A percentile compares a stretch with the other conserved stretches of the same genome.
Conservation (phyloP, 768 basidiomycete species). For the Chalciporus chontae region DNA sequence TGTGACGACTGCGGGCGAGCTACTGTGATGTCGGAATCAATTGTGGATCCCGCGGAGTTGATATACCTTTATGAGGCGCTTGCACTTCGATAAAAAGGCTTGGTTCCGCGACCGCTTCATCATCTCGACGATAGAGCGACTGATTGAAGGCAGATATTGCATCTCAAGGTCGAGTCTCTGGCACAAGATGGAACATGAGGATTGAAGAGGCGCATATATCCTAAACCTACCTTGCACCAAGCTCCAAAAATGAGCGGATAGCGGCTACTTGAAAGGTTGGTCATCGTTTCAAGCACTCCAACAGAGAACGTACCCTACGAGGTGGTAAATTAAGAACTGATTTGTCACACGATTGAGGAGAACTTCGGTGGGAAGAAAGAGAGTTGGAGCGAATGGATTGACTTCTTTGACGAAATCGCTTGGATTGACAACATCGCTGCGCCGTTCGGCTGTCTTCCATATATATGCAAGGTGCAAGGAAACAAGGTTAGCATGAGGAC, state of each 20-base stretch:
- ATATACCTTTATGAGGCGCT: conserved; percentile 47
- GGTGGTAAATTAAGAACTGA: conserved; percentile 54
- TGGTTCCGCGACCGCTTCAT: conserved; percentile 48
- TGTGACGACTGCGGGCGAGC: conserved; percentile 24
- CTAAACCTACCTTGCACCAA: conserved; percentile 52
- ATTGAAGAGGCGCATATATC: conserved; percentile 7
- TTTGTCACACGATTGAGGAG: conserved; percentile 50
- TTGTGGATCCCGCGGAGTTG: neutral
- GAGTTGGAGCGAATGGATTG: conserved; percentile 50
- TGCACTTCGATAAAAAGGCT: conserved; percentile 43
- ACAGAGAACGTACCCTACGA: conserved; percentile 48
- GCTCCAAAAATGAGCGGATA: conserved; percentile 77
- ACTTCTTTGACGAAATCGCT: conserved; percentile 32
- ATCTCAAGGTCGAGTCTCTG: conserved; percentile 61
- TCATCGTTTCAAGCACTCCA: conserved; percentile 8
- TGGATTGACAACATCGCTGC: conserved; percentile 7
- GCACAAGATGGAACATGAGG: neutral
- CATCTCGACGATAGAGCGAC: conserved; percentile 48
- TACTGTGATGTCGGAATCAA: conserved; percentile 16
- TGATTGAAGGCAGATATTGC: conserved; percentile 45
- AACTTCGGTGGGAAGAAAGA: conserved; percentile 52
- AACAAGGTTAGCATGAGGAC: conserved; percentile 29
- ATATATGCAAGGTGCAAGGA: conserved; percentile 40
- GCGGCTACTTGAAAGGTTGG: conserved; percentile 40
- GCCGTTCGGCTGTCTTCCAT: conserved; percentile 30